Percentiles rank a stretch among this genome's conserved stretches.
phyloP scores from a whole-genome alignment of 768 basidiomycete genomes.

The Mrakia frigida region DNA sequence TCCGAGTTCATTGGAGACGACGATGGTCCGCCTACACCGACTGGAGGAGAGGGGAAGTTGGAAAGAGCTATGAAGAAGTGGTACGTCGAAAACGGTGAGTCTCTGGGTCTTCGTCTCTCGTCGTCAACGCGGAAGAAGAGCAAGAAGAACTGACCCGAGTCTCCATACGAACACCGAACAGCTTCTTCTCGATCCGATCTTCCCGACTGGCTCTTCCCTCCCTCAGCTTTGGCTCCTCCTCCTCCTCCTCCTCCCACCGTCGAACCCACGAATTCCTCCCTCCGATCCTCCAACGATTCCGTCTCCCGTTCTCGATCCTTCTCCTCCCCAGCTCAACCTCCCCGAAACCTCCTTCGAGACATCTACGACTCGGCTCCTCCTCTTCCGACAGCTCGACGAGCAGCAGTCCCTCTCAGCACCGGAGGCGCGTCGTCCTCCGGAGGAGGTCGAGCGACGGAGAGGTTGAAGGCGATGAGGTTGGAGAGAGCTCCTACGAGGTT shows the following conservation, averaged over 20 bases:
- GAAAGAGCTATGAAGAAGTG: background rate
- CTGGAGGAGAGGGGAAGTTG: background rate
- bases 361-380: background rate
- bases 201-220: conserved; percentile 1
- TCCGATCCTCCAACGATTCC: background rate
- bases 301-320: background rate
- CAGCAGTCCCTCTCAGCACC: background rate
- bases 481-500: background rate
- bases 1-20: background rate
- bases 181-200: background rate
- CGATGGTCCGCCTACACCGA: background rate
- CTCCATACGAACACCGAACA: background rate
- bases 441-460: background rate
- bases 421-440: background rate
- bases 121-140: background rate
- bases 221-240: background rate
- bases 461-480: background rate
- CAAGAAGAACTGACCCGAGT: no score
- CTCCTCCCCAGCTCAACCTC: background rate
- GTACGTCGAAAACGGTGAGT: background rate
- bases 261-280: background rate
- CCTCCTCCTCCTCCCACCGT: background rate
- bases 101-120: background rate
- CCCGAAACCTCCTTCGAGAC: background rate
- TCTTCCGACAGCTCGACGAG: background rate